Base-by-base conservation (phyloP, 495 filamentous ascomycete species). In the Copromyces sp. region DNA sequence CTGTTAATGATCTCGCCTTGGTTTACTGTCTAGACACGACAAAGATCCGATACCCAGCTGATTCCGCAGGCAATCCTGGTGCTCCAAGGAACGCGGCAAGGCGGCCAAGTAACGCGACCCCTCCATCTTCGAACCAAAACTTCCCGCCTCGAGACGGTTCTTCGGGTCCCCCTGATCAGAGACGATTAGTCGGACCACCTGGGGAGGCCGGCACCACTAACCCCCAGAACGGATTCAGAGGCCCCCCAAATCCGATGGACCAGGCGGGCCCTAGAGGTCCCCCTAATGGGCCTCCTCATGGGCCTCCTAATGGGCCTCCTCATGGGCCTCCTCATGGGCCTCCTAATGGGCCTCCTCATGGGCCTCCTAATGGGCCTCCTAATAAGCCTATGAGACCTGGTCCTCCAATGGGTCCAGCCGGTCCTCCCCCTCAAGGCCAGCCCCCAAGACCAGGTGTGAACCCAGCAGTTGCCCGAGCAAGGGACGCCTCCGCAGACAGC, bases 31-130 rank as follows among this genome's bases (percentile, higher is more conserved):
- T 99, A 45, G 95, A 98, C 80, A 99, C 95, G 2, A 87, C 87
- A 20, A 99, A 99, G 80, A 99, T 99, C 68, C 88, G 95, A 42
- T 99, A 98, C 80, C 95, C 95, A 0, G 90, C 90, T 68, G 94
- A 97, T 77, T 82, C 89, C 44, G 91, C 87, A 78, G 85, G 85
- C 39, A 84, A 86, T 71, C 74, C 78, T 4, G 79, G 75, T 65
- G 75, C 79, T 11, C 81, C 80, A 70, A 84, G 78, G 44, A 75
- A 74, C 39, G 75, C 78, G 4, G 77, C 72, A 29, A 77, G 83
- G 41, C 82, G 84, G 16, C 84, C 84, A 14, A 85, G 84, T 72
- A 78, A 81, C 44, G 78, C 77, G 39, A 78, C 74, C 24, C 75
- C 81, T 16, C 74, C 75, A 41, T 72, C 74, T 16, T 73, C 77